Evolutionary conservation across 2,329 filamentous ascomycete species (phyloP).

Genomic region (Pyrenochaeta sp.): DNA sequence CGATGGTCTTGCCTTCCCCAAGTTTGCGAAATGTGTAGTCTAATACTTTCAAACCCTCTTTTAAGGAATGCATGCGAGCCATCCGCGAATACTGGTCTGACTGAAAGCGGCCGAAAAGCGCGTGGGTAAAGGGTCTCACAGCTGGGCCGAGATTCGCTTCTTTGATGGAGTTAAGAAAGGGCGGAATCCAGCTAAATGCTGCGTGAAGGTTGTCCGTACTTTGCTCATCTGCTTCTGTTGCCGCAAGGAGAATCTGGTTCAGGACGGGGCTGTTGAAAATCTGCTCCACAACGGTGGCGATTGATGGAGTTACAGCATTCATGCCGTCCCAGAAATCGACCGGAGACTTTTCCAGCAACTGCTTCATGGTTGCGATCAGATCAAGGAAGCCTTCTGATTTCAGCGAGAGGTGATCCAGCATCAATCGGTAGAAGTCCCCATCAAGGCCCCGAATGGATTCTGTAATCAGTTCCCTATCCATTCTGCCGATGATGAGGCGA

Average conservation of each 20-base stretch:
- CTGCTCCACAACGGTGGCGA: constrained; percentile 82
- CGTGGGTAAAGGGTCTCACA: constrained; percentile 78
- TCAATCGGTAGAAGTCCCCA: constrained; percentile 68
- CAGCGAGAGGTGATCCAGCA: constrained; percentile 69
- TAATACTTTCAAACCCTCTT: constrained; percentile 62
- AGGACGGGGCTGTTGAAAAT: constrained; percentile 78
- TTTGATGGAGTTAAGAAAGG: constrained; percentile 80
- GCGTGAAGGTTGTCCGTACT: constrained; percentile 66
- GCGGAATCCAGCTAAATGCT: constrained; percentile 79
- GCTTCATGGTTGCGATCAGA: constrained; percentile 74
- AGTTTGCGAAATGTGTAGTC: constrained; percentile 45
- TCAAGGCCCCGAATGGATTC: constrained; percentile 83
- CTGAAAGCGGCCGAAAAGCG: constrained; percentile 74
- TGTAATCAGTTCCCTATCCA: constrained; percentile 78
- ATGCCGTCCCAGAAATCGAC: constrained; percentile 89
- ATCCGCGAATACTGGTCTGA: constrained; percentile 63
- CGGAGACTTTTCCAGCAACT: constrained; percentile 77
- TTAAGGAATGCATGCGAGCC: constrained; percentile 69
- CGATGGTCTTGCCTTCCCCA: constrained; percentile 41
- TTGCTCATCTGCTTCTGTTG: constrained; percentile 54
- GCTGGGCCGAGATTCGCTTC: constrained; percentile 79
- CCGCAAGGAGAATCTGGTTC: constrained; percentile 65
- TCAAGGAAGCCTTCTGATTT: constrained; percentile 66
- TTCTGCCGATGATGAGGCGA: constrained; percentile 73
- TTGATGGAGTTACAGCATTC: constrained; percentile 80